phyloP scores from a whole-genome alignment of 345 rosid species.

The Populus euphratica region DNA sequence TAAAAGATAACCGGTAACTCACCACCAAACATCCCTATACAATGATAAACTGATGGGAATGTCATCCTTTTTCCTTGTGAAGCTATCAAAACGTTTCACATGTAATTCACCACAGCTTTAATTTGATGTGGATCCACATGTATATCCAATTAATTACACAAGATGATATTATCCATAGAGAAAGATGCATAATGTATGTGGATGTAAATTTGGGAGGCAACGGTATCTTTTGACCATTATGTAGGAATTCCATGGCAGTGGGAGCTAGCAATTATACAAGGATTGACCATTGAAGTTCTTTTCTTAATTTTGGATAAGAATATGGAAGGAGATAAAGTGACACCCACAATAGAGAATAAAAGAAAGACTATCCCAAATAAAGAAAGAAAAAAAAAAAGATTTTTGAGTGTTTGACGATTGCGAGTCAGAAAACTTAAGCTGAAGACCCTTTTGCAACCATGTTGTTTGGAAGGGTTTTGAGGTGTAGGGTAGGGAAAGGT shows the following conservation, averaged over 20 bases:
- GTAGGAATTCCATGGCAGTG: background rate
- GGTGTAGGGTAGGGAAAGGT: no score
- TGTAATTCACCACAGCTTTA: no score
- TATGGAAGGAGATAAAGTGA: background rate
- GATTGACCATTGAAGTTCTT: background rate
- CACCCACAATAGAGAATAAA: conserved; percentile 1
- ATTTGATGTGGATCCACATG: no score
- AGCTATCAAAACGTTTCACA: no score
- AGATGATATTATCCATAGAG: background rate
- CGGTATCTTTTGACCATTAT: conserved; percentile 15
- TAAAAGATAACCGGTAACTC: no score
- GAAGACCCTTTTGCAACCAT: no score
- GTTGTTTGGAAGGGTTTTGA: no score
- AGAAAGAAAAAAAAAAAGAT: background rate
- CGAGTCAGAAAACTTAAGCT: background rate
- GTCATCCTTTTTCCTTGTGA: no score
- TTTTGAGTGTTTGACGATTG: background rate
- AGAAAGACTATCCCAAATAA: background rate
- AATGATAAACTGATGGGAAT: no score
- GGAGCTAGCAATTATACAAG: background rate
- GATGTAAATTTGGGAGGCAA: conserved; percentile 6
- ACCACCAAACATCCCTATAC: no score
- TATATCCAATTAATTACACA: no score
- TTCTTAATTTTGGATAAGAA: conserved; percentile 9
- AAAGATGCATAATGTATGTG: background rate